Evolutionary conservation across 805 yeast species (phyloP).

Genomic region (Pichia sporocuriosa): DNA sequence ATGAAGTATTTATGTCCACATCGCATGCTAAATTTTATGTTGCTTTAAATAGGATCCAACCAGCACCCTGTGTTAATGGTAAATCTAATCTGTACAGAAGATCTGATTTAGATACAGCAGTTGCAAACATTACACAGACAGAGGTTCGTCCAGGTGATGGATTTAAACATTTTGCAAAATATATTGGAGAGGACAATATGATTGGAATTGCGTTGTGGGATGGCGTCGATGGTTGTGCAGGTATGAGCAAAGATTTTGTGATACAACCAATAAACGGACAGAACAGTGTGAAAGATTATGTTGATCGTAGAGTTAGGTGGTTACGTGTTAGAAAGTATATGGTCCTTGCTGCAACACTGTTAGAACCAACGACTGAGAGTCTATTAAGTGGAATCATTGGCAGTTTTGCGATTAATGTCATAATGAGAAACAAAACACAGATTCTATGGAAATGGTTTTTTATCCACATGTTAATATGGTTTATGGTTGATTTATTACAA

Average conservation of each 20-base stretch:
- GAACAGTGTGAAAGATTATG: slow-evolving; percentile 44
- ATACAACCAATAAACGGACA: slow-evolving; percentile 59
- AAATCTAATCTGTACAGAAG: slow-evolving; percentile 74
- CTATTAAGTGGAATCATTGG: slow-evolving; percentile 64
- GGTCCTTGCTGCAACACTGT: slow-evolving; percentile 77
- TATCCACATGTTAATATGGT: slow-evolving; percentile 60
- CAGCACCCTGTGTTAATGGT: slow-evolving; percentile 90
- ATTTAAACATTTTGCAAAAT: slow-evolving; percentile 63
- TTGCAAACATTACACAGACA: slow-evolving; percentile 32
- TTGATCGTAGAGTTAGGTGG: slow-evolving; percentile 74
- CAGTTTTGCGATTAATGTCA: slow-evolving; percentile 45
- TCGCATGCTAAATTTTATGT: slow-evolving; percentile 83
- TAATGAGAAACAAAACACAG: slow-evolving; percentile 29
- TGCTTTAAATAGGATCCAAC: slow-evolving; percentile 61
- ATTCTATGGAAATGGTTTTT: slow-evolving; percentile 30
- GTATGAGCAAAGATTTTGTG: slow-evolving; percentile 71
- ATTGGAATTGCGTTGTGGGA: slow-evolving; percentile 83
- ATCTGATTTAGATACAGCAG: slow-evolving; percentile 57
- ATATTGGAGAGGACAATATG: slow-evolving; percentile 91
- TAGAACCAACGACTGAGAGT: slow-evolving; percentile 84
- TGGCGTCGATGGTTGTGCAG: slow-evolving; percentile 59
- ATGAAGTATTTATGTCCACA: slow-evolving; percentile 78
- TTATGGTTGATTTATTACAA: slow-evolving; percentile 54
- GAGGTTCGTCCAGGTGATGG: slow-evolving; percentile 40
- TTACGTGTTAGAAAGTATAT: slow-evolving; percentile 77